Conservation (phyloP, 2,329 filamentous ascomycete genomes). For the Ophiostoma ulmi region DNA sequence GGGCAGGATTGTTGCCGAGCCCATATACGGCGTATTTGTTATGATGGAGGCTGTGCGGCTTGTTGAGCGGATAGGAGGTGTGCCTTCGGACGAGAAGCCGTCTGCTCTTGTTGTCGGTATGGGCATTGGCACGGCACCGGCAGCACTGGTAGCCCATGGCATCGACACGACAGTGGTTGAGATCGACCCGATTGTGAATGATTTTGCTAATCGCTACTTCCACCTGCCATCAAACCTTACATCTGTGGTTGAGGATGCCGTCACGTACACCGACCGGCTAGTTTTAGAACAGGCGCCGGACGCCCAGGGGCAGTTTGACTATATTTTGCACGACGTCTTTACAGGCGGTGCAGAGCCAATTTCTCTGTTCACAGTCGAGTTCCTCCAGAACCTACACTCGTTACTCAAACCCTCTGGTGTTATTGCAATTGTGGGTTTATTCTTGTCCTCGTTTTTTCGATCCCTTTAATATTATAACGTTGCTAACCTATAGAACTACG, state of each 20-base stretch:
- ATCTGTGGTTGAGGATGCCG: slow-evolving; percentile 75
- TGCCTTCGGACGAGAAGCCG: background rate
- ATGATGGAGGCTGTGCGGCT: slow-evolving; percentile 90
- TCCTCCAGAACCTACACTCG: slow-evolving; percentile 63
- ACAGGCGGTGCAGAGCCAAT: slow-evolving; percentile 92
- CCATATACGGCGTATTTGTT: slow-evolving; percentile 92
- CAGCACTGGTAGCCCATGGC: slow-evolving; percentile 78
- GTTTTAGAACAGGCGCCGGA: slow-evolving; percentile 28
- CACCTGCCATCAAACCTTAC: slow-evolving; percentile 70
- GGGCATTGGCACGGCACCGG: slow-evolving; percentile 86
- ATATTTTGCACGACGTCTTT: slow-evolving; percentile 96
- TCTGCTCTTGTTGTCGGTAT: slow-evolving; percentile 50
- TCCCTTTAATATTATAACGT: background rate
- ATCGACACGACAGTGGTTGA: slow-evolving; percentile 93
- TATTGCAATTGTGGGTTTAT: slow-evolving; percentile 72
- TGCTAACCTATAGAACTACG: slow-evolving; percentile 67
- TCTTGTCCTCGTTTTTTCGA: background rate
- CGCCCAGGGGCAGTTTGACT: slow-evolving; percentile 61
- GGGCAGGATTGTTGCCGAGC: slow-evolving; percentile 62
- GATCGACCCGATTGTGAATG: slow-evolving; percentile 83
- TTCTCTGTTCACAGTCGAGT: slow-evolving; percentile 79
- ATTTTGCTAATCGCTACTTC: slow-evolving; percentile 80
- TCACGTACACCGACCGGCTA: slow-evolving; percentile 56
- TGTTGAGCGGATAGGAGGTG: slow-evolving; percentile 46
- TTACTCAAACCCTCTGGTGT: slow-evolving; percentile 74